These are phyloP conservation scores for Phytophthora ramorum DNA, from an alignment of 352 stramenopile genomes.

Conservation along the genomic window DNA sequence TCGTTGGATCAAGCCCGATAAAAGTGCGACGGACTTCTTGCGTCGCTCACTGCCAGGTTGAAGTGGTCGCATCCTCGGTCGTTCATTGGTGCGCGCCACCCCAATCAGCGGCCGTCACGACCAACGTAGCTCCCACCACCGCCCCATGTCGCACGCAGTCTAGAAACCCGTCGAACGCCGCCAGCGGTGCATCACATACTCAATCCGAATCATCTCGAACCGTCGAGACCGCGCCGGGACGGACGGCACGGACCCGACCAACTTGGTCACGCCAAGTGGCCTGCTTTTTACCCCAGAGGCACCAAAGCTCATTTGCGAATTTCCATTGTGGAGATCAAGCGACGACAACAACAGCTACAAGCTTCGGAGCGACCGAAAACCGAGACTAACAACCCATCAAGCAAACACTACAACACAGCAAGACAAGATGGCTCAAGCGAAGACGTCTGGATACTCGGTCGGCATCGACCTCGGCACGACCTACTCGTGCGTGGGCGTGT, in stretches of 20 bases:
- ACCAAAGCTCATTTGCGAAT: not conserved
- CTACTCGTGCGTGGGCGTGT: constrained; percentile 95
- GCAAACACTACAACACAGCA: not conserved
- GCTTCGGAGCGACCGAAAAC: not conserved
- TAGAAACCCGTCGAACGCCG: not conserved
- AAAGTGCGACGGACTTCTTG: no score
- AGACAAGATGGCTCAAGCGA: not conserved
- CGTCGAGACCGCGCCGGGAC: not conserved
- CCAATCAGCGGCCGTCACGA: not conserved
- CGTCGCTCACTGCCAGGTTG: no score
- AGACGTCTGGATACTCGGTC: constrained; percentile 14
- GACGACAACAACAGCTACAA: not conserved
- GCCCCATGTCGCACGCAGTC: not conserved
- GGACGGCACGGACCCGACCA: not conserved
- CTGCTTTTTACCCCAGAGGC: not conserved
- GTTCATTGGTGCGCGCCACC: not conserved
- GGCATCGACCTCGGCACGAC: constrained; percentile 94
- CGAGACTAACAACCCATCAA: not conserved
- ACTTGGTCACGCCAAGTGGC: not conserved
- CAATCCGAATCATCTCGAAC: not conserved
- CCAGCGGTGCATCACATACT: not conserved
- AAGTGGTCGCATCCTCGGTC: not conserved
- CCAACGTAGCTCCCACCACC: not conserved
- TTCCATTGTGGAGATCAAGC: not conserved
- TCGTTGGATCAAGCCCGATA: no score